Evolutionary conservation across 495 filamentous ascomycete genomes (phyloP).

Genomic region (Daldinia caldariorum): DNA sequence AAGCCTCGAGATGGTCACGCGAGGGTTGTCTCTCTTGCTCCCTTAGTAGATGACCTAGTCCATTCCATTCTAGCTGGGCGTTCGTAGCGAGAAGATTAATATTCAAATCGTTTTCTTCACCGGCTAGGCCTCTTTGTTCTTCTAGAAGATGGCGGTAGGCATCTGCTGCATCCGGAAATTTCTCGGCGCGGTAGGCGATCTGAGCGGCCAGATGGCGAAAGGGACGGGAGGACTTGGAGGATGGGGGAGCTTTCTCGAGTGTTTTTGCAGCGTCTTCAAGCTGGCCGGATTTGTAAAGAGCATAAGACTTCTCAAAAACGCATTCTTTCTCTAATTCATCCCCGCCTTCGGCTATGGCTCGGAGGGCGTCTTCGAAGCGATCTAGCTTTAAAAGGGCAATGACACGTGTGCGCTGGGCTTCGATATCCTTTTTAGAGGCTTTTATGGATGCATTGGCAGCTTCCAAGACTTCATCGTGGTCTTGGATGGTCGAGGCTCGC

Average conservation of each 20-base stretch:
- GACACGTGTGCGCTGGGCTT: constrained; percentile 79
- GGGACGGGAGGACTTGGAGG: constrained; percentile 60
- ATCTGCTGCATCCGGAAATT: constrained; percentile 75
- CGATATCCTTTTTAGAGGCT: constrained; percentile 73
- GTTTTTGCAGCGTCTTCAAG: constrained; percentile 75
- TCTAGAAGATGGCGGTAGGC: constrained; percentile 72
- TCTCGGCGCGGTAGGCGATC: constrained; percentile 84
- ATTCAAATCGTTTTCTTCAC: constrained; percentile 84
- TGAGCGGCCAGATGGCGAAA: constrained; percentile 88
- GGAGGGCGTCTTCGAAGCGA: constrained; percentile 88
- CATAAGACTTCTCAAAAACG: constrained; percentile 85
- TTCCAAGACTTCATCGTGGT: constrained; percentile 58
- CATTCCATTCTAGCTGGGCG: constrained; percentile 89
- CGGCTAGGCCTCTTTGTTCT: constrained; percentile 57
- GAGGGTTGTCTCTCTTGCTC: constrained; percentile 62
- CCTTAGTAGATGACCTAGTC: constrained; percentile 54
- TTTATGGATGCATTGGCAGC: constrained; percentile 68
- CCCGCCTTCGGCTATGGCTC: constrained; percentile 76
- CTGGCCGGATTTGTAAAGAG: constrained; percentile 85
- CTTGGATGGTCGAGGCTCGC: constrained; percentile 56
- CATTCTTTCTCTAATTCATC: constrained; percentile 72
- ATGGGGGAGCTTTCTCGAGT: constrained; percentile 53
- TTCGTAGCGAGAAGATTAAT: constrained; percentile 85
- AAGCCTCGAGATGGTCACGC: constrained; percentile 84
- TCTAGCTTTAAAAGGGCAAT: constrained; percentile 94